phyloP scores from a whole-genome alignment of 2,329 filamentous ascomycete genomes.

The Colletotrichum sidae region DNA sequence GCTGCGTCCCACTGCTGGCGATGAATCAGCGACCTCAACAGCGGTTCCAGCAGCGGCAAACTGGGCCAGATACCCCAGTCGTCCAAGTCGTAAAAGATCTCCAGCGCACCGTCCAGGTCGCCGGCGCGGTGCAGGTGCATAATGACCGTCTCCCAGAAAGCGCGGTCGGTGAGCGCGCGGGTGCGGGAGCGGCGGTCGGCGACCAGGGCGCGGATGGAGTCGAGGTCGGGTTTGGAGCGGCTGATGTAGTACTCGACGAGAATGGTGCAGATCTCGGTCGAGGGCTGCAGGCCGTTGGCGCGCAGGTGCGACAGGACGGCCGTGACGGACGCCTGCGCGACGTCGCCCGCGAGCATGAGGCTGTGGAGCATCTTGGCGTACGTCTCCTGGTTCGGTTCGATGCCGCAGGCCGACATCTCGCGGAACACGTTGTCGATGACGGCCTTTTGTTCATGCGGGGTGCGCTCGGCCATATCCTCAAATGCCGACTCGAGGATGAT shows the following conservation, averaged over 20 bases:
- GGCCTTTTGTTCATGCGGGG: conserved; percentile 61
- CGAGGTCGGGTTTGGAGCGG: conserved; percentile 67
- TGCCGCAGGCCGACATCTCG: conserved; percentile 66
- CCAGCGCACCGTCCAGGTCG: conserved; percentile 36
- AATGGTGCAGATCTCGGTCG: conserved; percentile 79
- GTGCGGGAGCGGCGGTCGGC: conserved; percentile 53
- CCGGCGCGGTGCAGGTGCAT: conserved; percentile 33
- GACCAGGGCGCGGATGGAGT: conserved; percentile 70
- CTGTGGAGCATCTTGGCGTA: conserved; percentile 79
- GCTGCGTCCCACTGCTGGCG: conserved; percentile 43
- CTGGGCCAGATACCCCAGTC: conserved; percentile 44
- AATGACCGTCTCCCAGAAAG: conserved; percentile 41
- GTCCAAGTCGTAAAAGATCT: conserved; percentile 59
- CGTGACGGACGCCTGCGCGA: conserved; percentile 63
- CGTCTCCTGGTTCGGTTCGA: conserved; percentile 70
- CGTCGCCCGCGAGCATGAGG: conserved; percentile 61
- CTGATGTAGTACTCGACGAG: conserved; percentile 76
- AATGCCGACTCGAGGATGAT: conserved; percentile 74
- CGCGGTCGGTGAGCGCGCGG: conserved; percentile 39
- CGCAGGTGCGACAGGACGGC: conserved; percentile 74
- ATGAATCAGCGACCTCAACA: conserved; percentile 32
- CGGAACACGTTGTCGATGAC: conserved; percentile 66
- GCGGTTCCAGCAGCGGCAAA: conserved; percentile 34
- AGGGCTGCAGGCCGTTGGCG: conserved; percentile 61
- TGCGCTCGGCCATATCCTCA: conserved; percentile 51